Evolutionary conservation across 2,329 filamentous ascomycete genomes (phyloP), one percentile per base, ranked within the genome.

Genomic region (Berkeleyomyces rouxiae): DNA sequence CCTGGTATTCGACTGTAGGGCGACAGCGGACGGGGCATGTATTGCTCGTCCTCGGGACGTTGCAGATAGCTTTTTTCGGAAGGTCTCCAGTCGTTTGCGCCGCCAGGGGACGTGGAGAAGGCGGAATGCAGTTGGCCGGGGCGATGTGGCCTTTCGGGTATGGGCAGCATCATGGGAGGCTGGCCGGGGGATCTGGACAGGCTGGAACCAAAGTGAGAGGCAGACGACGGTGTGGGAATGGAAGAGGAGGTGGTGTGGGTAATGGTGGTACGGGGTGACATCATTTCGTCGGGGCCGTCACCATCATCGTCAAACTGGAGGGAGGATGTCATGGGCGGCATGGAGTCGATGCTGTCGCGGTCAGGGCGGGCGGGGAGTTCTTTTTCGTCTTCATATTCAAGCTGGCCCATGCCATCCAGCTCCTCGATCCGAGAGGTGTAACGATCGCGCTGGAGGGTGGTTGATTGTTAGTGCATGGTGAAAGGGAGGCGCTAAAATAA

Each of bases 361-460:
- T 84, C 84, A 0, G 84, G 83, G 23, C 81, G 76, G 4, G 78
- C 83, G 40, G 92, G 92, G 7, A 97, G 77, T 36, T 87, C 86
- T 71, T 96, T 96, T 59, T 82, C 83, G 61, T 81, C 79, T 66
- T 77, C 67, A 23, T 68, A 68, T 66, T 74, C 67, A 67, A 78
- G 69, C 72, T 79, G 78, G 67, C 84, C 77, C 69, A 93, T 82
- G 66, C 86, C 84, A 68, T 87, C 83, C 47, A 99, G 77, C 72
- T 99, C 93, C 58, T 86, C 85, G 67, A 97, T 95, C 62, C 93
- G 86, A 64, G 86, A 89, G 60, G 86, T 90, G 72, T 99, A 99
- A 1, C 92, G 96, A 67, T 86, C 84, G 69, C 89, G 85, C 89
- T 95, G 9, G 37, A 37, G 31, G 9, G 46, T 9, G 46, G 11